Evolutionary conservation across 2,329 filamentous ascomycete species (phyloP), one percentile per base, ranked within the genome.

Genomic region (Dactylonectria macrodidyma): DNA sequence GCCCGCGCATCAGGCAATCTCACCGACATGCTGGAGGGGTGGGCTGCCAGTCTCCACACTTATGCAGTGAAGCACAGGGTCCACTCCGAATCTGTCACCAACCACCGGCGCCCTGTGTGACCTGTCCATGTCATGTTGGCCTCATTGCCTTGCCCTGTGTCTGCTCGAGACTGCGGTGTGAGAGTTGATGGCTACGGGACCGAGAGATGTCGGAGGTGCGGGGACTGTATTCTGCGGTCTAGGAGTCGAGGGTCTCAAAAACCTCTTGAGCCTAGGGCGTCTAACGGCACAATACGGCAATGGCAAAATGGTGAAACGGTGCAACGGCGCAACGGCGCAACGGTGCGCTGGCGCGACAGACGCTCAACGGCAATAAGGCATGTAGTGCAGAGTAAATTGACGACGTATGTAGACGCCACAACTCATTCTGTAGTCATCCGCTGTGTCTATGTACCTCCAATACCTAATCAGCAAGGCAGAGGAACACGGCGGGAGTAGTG

Each of bases 1-100:
- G 71, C 65, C 66, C 66, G 58, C 65, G 62, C 73, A 66, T 71
- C 72, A 52, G 59, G 68, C 65, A 73, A 75, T 75, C 73, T 72
- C 73, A 75, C 70, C 73, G 62, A 72, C 62, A 51, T 58, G 62
- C 65, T 74, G 73, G 68, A 73, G 66, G 55, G 58, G 67, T 62
- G 46, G 66, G 56, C 56, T 67, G 71, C 72, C 72, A 65, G 69
- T 68, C 74, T 71, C 73, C 65, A 65, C 67, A 63, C 14, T 11
- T 52, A n/a, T 16, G 48, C 56, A 44, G 56, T 30, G 33, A 65
- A 16, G 50, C 44, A 57, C 12, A 22, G 19, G 56, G 46, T 73
- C 67, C 69, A 65, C 71, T 61, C 51, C 26, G 58, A 59, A 36
- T 62, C 30, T 55, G 34, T 50, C 22, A 41, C 48, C 22, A 36